Evolutionary conservation across 768 basidiomycete genomes (phyloP).

Genomic region (Lentinula sp.): DNA sequence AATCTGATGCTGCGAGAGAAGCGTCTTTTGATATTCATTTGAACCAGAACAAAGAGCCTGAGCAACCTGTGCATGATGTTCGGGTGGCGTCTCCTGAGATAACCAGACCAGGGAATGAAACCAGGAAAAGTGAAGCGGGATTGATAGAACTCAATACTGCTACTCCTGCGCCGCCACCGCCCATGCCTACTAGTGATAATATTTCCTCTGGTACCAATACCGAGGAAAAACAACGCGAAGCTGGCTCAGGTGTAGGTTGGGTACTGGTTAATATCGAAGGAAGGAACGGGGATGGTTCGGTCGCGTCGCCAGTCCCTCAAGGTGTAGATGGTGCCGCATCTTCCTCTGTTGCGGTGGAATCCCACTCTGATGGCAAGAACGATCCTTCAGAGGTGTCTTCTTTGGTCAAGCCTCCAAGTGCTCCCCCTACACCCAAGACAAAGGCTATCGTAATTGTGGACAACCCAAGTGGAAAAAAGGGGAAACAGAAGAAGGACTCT

Average conservation of each 20-base stretch:
- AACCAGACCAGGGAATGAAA: conserved; percentile 24
- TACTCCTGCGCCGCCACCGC: not conserved
- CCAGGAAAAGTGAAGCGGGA: conserved; percentile 61
- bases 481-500: conserved; percentile 16
- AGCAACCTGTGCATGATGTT: conserved; percentile 42
- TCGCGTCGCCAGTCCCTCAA: not conserved
- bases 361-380: conserved; percentile 10
- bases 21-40: conserved; percentile 14
- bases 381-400: conserved; percentile 40
- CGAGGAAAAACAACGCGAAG: conserved; percentile 20
- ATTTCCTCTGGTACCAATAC: conserved; percentile 6
- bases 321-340: conserved; percentile 3
- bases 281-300: conserved; percentile 8
- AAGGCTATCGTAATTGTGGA: conserved; percentile 62
- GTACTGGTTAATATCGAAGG: conserved; percentile 60
- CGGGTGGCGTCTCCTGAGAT: conserved; percentile 51
- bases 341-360: not conserved
- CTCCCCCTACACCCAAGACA: conserved; percentile 28
- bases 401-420: not conserved
- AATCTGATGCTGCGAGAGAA: not conserved
- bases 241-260: conserved; percentile 50
- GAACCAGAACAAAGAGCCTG: conserved; percentile 20
- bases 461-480: conserved; percentile 43
- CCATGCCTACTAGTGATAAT: conserved; percentile 7
- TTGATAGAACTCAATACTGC: conserved; percentile 18